Base-by-base conservation (phyloP, 139 green algal genomes). In the Picochlorum sp. region DNA sequence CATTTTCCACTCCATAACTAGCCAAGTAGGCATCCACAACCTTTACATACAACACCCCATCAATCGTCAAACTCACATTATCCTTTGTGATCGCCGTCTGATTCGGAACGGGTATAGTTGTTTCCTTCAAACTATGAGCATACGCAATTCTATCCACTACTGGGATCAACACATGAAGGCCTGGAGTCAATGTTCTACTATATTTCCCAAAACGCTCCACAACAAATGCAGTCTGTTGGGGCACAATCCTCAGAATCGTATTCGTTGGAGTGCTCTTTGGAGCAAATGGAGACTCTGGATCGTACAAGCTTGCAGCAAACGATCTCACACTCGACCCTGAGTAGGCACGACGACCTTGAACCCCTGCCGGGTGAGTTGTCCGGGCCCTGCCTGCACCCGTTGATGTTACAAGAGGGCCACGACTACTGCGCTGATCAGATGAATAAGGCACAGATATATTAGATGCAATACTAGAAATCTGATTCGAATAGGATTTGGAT, bases 61-160 rank as follows among this genome's bases (percentile, higher is more conserved):
- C 93, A 63, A 98, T 98, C 30, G 76, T 88, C 49, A 98, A 90
- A 45, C 76, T 87, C 10, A 98, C 93, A 72, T 98, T 98, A 76
- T 98, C 86, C 65, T 88, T 91, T 0, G 92, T 98, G 67, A 98
- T 96, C 26, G 93, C 93, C 0, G 81, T 88, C 73, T 97, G 91
- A 62, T 94, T 86, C 8, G 82, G 82, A 38, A 89, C 81, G 1
- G 77, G 83, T 49, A 96, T 94, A 9, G 92, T 81, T 59, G 88
- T 63, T 71, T 98, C 92, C 73, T 95, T 96, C 44, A 96, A 70
- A 11, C 54, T 78, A 75, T 95, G 89, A 6, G 89, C 79, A 63
- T 95, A 96, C 0, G 85, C 84, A 20, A 95, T 88, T 2, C 73
- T 72, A 62, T 96, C 88, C 6, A 95, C 88, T 52, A 96, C 10